A percentile compares a stretch with the other conserved stretches of the same genome.
Evolutionary conservation across 2,329 filamentous ascomycete genomes (phyloP).

Genomic region (Fusarium fujikuroi): DNA sequence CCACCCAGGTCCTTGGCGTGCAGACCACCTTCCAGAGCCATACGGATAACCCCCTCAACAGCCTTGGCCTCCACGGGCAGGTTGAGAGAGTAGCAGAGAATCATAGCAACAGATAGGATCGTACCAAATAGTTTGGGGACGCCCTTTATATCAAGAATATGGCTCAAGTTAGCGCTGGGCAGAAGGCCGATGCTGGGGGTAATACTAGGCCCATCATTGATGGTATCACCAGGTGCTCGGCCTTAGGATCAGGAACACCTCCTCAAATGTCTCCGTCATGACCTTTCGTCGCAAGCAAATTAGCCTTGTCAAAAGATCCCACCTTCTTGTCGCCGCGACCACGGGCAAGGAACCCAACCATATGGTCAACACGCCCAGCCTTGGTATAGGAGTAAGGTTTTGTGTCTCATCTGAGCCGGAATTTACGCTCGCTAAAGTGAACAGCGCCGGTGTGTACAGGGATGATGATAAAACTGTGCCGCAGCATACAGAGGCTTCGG

Average conservation of each 20-base stretch:
- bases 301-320: conserved; percentile 94
- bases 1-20: conserved; percentile 90
- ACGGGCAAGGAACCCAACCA: conserved; percentile 83
- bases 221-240: conserved; percentile 93
- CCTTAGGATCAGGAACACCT: conserved; percentile 86
- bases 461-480: conserved; percentile 90
- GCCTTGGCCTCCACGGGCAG: conserved; percentile 80
- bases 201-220: conserved; percentile 92
- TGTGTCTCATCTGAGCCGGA: conserved; percentile 79
- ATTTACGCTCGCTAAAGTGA: conserved; percentile 91
- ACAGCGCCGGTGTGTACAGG: conserved; percentile 93
- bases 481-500: conserved; percentile 70
- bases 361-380: conserved; percentile 85
- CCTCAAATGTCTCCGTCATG: conserved; percentile 83
- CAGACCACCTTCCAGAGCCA: conserved; percentile 81
- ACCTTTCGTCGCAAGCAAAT: conserved; percentile 93
- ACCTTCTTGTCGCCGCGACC: conserved; percentile 76
- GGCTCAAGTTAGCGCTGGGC: conserved; percentile 86
- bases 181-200: conserved; percentile 91
- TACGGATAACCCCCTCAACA: conserved; percentile 83
- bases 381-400: conserved; percentile 87
- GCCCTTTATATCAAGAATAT: conserved; percentile 84
- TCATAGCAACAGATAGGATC: conserved; percentile 92
- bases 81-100: conserved; percentile 91
- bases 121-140: conserved; percentile 59